Conservation (phyloP, 2,329 filamentous ascomycete species). For the Trichophaea hybrida region DNA sequence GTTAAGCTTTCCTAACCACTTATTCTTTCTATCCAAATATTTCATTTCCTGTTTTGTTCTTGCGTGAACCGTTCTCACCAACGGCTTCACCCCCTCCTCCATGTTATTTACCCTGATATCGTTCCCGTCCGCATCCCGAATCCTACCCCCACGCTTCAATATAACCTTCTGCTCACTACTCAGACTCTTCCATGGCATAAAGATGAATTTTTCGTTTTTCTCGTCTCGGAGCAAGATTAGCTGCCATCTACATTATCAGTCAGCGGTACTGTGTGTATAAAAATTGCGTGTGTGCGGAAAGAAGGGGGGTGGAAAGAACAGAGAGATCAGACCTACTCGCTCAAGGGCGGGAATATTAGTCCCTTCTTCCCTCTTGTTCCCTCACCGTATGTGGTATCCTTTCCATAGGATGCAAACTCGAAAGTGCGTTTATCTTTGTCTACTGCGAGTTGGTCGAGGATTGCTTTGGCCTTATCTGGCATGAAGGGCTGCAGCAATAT, state of each 20-base stretch:
- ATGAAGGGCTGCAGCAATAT: slow-evolving; percentile 88
- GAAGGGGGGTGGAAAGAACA: not conserved
- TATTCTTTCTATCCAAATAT: not conserved
- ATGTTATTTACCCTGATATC: not conserved
- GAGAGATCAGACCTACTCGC: slow-evolving; percentile 5
- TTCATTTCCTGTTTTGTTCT: not conserved
- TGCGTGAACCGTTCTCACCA: not conserved
- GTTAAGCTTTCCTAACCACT: not conserved
- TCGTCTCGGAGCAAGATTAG: not conserved
- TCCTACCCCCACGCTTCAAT: not conserved
- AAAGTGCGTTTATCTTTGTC: slow-evolving; percentile 46
- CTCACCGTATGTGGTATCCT: slow-evolving; percentile 57
- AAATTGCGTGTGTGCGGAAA: not conserved
- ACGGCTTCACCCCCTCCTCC: not conserved
- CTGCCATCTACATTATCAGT: not conserved
- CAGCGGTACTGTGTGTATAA: not conserved
- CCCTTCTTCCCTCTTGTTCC: slow-evolving; percentile 10
- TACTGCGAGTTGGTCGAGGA: slow-evolving; percentile 71
- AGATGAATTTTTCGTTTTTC: not conserved
- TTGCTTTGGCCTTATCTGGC: slow-evolving; percentile 55
- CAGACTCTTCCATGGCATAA: not conserved
- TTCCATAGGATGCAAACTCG: slow-evolving; percentile 45
- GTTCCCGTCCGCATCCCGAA: not conserved
- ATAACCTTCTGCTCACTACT: not conserved
- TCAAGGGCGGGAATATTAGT: slow-evolving; percentile 12